phyloP scores from a whole-genome alignment of 2,329 filamentous ascomycete species.

The Scolecobasidium constrictum region DNA sequence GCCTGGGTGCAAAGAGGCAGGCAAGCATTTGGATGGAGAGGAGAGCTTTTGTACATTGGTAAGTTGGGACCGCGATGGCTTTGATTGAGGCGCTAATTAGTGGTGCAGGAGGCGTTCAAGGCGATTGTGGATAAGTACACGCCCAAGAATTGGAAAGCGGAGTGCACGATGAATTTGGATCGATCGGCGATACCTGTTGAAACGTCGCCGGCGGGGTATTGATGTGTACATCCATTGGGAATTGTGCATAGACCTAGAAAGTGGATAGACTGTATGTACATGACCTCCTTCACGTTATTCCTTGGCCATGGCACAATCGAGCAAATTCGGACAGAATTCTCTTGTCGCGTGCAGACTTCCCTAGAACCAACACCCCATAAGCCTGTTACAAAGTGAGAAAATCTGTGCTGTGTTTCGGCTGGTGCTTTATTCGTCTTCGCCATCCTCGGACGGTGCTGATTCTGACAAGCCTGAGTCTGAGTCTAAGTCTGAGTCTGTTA shows the following conservation, averaged over 20 bases:
- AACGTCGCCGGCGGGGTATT: constrained; percentile 22
- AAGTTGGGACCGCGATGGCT: constrained; percentile 22
- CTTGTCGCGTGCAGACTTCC: no score
- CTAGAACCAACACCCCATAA: no score
- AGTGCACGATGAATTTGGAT: constrained; percentile 49
- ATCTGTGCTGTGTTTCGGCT: no score
- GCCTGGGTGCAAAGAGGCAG: constrained; percentile 64
- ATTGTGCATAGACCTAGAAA: background rate
- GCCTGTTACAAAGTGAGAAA: no score
- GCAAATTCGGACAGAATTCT: no score
- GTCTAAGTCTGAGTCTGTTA: no score
- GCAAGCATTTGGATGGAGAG: constrained; percentile 79
- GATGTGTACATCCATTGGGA: background rate
- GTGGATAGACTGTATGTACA: background rate
- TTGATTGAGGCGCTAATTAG: constrained; percentile 2
- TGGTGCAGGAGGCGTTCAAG: constrained; percentile 70
- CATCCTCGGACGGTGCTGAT: no score
- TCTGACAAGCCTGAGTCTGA: no score
- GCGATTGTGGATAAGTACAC: constrained; percentile 83
- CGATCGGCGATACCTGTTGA: constrained; percentile 38
- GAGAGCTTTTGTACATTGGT: constrained; percentile 84
- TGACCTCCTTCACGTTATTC: no score
- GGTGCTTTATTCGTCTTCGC: no score
- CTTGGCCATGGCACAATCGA: no score
- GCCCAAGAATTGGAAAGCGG: constrained; percentile 63